These are phyloP conservation scores for Puccinia novopanici DNA, from an alignment of 1,284 basidiomycete genomes.

Conservation along the genomic window DNA sequence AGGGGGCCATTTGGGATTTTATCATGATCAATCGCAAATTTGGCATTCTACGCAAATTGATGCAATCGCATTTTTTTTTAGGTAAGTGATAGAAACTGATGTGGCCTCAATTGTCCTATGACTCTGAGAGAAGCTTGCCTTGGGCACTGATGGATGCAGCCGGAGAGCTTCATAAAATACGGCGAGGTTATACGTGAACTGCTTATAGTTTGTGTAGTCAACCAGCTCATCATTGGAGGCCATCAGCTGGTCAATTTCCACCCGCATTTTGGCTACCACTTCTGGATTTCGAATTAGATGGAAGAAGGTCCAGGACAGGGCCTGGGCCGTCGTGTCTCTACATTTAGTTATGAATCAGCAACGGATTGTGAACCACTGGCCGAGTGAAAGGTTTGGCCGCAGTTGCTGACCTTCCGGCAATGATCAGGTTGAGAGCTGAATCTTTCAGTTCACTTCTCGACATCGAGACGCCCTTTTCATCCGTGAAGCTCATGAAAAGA, in stretches of 20 bases:
- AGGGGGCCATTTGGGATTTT: slow-evolving; percentile 46
- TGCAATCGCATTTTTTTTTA: slow-evolving; percentile 1
- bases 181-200: slow-evolving; percentile 51
- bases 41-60: slow-evolving; percentile 39
- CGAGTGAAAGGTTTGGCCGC: background rate
- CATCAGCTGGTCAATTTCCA: slow-evolving; percentile 50
- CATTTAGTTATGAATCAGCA: background rate
- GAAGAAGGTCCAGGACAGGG: slow-evolving; percentile 53
- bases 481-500: slow-evolving; percentile 52
- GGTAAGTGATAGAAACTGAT: background rate
- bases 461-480: slow-evolving; percentile 44
- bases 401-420: slow-evolving; percentile 52
- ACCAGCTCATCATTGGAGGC: slow-evolving; percentile 34
- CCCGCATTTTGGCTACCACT: slow-evolving; percentile 35
- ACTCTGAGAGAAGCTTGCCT: slow-evolving; percentile 9
- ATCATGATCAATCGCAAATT: slow-evolving; percentile 50
- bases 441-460: slow-evolving; percentile 53
- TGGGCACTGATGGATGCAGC: slow-evolving; percentile 53
- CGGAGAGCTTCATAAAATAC: slow-evolving; percentile 53
- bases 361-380: background rate
- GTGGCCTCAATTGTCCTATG: background rate
- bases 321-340: slow-evolving; percentile 53
- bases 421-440: slow-evolving; percentile 53
- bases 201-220: slow-evolving; percentile 51
- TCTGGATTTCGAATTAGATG: slow-evolving; percentile 51